Percentiles rank a stretch among this genome's conserved stretches.
phyloP scores from a whole-genome alignment of 768 basidiomycete species.

The Suillus hirtellus region DNA sequence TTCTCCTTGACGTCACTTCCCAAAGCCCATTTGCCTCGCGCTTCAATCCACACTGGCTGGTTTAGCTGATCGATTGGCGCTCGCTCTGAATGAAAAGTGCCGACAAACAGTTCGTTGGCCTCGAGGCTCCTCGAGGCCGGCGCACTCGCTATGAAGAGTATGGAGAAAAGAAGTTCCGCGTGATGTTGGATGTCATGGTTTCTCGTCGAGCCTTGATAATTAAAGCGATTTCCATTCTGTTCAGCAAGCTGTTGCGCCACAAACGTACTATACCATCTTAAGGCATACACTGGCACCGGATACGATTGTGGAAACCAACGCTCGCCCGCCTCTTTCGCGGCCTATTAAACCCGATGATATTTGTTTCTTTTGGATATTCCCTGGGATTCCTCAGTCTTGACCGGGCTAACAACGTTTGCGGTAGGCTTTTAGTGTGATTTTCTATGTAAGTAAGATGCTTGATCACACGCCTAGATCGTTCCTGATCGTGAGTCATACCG shows the following conservation, averaged over 20 bases:
- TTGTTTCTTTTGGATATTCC: neutral
- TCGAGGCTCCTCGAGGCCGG: constrained; percentile 61
- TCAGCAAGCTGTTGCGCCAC: constrained; percentile 48
- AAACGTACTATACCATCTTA: constrained; percentile 62
- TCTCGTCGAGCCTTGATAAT: constrained; percentile 26
- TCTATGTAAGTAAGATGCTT: constrained; percentile 30
- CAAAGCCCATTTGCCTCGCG: neutral
- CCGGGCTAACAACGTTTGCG: constrained; percentile 23
- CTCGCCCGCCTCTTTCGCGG: neutral
- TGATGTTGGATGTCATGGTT: constrained; percentile 43
- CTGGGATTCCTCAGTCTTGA: neutral
- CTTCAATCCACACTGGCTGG: neutral
- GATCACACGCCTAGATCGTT: constrained; percentile 31
- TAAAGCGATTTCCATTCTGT: constrained; percentile 18
- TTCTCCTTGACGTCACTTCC: neutral
- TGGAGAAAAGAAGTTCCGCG: constrained; percentile 40
- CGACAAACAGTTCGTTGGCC: constrained; percentile 41
- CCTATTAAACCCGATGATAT: neutral
- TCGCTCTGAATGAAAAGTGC: constrained; percentile 42
- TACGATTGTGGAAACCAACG: constrained; percentile 45
- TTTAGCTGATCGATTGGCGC: constrained; percentile 36
- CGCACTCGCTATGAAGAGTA: constrained; percentile 52
- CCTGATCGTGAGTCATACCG: constrained; percentile 48
- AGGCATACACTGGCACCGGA: constrained; percentile 44
- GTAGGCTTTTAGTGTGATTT: constrained; percentile 34